Conservation (phyloP, 441 rosid species). For the Adansonia grandidieri region DNA sequence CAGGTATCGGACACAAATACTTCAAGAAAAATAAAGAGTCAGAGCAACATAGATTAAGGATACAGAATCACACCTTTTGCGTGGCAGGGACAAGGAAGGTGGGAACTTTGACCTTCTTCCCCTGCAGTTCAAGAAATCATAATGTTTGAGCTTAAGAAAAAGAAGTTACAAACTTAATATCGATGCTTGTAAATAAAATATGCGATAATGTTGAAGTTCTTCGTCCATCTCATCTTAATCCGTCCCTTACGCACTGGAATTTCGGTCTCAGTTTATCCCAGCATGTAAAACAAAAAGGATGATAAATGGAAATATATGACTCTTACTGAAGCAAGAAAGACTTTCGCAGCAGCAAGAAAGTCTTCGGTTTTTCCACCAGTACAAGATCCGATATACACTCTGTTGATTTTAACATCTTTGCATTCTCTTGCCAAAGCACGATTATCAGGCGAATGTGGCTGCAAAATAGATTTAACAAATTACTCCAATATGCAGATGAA, state of each 20-base stretch:
- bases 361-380: slow-evolving; percentile 98
- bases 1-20: too few species aligned
- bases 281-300: not conserved
- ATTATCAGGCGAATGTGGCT: slow-evolving; percentile 99
- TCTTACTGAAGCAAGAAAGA: slow-evolving; percentile 79
- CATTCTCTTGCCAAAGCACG: slow-evolving; percentile 98
- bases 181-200: not conserved
- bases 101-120: slow-evolving; percentile 90
- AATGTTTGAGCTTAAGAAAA: slow-evolving; percentile 13
- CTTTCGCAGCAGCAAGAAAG: slow-evolving; percentile 92
- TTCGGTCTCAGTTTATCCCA: not conserved
- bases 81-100: slow-evolving; percentile 98
- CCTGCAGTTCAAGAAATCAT: slow-evolving; percentile 51
- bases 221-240: not conserved
- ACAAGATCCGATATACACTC: slow-evolving; percentile 97
- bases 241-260: not conserved
- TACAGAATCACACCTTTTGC: slow-evolving; percentile 58
- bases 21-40: too few species aligned
- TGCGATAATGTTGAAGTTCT: not conserved
- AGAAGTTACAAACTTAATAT: not conserved
- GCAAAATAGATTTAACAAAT: slow-evolving; percentile 31
- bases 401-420: slow-evolving; percentile 95
- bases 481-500: not conserved
- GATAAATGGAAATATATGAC: slow-evolving; percentile 21
- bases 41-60: not conserved